Conservation (phyloP, 2,329 filamentous ascomycete species). For the Claviceps monticola region DNA sequence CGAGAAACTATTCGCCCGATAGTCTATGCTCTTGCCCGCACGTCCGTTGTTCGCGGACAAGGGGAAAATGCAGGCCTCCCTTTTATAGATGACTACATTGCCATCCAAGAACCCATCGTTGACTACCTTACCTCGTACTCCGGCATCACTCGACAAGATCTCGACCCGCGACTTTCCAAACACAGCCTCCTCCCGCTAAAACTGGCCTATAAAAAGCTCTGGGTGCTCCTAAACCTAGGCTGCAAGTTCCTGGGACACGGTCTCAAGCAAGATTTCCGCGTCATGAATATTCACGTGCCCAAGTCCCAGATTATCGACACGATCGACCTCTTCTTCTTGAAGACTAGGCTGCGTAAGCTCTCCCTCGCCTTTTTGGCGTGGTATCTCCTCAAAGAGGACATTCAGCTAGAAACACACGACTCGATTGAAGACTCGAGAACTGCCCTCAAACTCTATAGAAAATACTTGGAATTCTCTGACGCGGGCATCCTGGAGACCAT, state of each 20-base stretch:
- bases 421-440: conserved; percentile 91
- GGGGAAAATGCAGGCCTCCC: conserved; percentile 68
- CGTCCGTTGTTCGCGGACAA: conserved; percentile 73
- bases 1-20: conserved; percentile 84
- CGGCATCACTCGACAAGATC: conserved; percentile 72
- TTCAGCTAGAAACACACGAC: conserved; percentile 86
- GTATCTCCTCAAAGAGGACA: conserved; percentile 82
- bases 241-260: conserved; percentile 92
- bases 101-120: conserved; percentile 77
- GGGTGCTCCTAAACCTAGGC: conserved; percentile 88
- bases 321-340: conserved; percentile 78
- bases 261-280: conserved; percentile 87
- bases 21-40: conserved; percentile 81
- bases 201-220: conserved; percentile 92
- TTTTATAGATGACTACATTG: conserved; percentile 96
- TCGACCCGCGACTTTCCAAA: conserved; percentile 62
- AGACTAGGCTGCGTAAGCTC: conserved; percentile 68
- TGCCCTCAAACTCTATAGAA: conserved; percentile 75
- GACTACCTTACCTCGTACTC: conserved; percentile 94
- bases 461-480: conserved; percentile 79
- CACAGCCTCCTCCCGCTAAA: conserved; percentile 83
- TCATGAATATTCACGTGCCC: conserved; percentile 94
- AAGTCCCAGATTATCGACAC: conserved; percentile 87
- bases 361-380: conserved; percentile 85
- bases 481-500: conserved; percentile 73